Conservation (phyloP, 129 eudicot genomes). For the Rutidosis leptorrhynchoides region DNA sequence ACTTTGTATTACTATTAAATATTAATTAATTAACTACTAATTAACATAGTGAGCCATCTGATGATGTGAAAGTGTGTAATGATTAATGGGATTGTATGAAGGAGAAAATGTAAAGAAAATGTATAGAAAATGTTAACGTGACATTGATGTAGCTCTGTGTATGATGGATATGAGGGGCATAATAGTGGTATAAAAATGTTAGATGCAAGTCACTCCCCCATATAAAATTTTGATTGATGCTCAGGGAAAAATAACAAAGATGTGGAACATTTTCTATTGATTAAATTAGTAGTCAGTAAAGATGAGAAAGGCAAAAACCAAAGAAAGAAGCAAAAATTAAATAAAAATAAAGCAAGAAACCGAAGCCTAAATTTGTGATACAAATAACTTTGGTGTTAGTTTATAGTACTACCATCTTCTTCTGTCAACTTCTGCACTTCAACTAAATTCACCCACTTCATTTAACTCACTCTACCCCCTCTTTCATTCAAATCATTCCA, state of each 20-base stretch:
- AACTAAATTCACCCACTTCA: conserved; percentile 15
- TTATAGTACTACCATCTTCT: conserved; percentile 21
- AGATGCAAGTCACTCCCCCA: too few relatives aligned
- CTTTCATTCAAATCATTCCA: conserved; percentile 53
- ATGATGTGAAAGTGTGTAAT: too few relatives aligned
- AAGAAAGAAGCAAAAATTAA: conserved; percentile 17
- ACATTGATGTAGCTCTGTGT: too few relatives aligned
- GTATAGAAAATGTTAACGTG: too few relatives aligned
- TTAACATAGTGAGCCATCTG: too few relatives aligned
- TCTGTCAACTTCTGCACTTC: conserved; percentile 26
- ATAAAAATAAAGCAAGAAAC: conserved; percentile 18
- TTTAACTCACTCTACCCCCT: conserved; percentile 23
- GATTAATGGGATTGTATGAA: too few relatives aligned
- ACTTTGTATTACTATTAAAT: too few relatives aligned
- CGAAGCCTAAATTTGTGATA: conserved; percentile 28
- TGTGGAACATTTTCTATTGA: conserved; percentile 26
- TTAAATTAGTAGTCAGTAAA: conserved; percentile 17
- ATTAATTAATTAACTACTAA: too few relatives aligned
- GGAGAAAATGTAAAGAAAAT: too few relatives aligned
- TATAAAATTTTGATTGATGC: too few relatives aligned
- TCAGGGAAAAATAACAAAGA: not conserved
- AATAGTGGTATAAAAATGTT: too few relatives aligned
- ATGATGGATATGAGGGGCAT: too few relatives aligned
- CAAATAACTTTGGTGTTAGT: conserved; percentile 27
- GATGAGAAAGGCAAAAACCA: conserved; percentile 18